Evolutionary conservation across 306 rosid genomes (phyloP).

Genomic region (Vigna radiata): DNA sequence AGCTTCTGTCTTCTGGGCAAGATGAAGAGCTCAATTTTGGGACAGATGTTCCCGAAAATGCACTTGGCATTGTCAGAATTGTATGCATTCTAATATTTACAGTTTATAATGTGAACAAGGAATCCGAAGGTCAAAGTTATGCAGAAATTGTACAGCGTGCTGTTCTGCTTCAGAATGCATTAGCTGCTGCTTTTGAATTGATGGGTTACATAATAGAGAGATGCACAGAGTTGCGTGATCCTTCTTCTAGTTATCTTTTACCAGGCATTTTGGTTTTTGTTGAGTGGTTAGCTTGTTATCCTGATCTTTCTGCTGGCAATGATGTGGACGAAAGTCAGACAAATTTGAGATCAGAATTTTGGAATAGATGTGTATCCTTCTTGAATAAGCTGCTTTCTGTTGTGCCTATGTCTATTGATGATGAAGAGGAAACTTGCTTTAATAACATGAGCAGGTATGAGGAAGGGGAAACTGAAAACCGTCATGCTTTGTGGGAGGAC

Average conservation of each 20-base stretch:
- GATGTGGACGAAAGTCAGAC: slow-evolving; percentile 76
- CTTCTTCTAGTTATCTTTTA: slow-evolving; percentile 75
- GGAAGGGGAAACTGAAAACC: slow-evolving; percentile 89
- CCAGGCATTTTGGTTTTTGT: slow-evolving; percentile 83
- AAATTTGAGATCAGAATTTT: slow-evolving; percentile 65
- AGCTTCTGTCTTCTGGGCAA: slow-evolving; percentile 72
- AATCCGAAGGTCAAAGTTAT: slow-evolving; percentile 84
- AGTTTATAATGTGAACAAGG: slow-evolving; percentile 74
- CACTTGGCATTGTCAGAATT: slow-evolving; percentile 68
- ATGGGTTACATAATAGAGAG: slow-evolving; percentile 76
- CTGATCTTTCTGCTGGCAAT: slow-evolving; percentile 71
- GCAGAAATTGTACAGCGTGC: slow-evolving; percentile 92
- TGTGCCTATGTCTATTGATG: slow-evolving; percentile 57
- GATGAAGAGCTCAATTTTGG: slow-evolving; percentile 74
- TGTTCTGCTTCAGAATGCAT: slow-evolving; percentile 87
- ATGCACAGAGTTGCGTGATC: slow-evolving; percentile 70
- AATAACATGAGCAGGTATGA: slow-evolving; percentile 81
- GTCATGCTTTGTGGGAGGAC: slow-evolving; percentile 89
- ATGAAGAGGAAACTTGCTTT: slow-evolving; percentile 83
- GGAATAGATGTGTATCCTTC: slow-evolving; percentile 67
- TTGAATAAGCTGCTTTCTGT: slow-evolving; percentile 66
- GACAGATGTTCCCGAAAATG: slow-evolving; percentile 61
- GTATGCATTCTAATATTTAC: slow-evolving; percentile 77
- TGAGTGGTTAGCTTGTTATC: slow-evolving; percentile 93
- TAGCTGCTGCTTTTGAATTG: slow-evolving; percentile 78